Percentiles rank a stretch among this genome's conserved stretches.
Conservation (phyloP, 2,329 filamentous ascomycete genomes). For the Penicillium brasilianum region DNA sequence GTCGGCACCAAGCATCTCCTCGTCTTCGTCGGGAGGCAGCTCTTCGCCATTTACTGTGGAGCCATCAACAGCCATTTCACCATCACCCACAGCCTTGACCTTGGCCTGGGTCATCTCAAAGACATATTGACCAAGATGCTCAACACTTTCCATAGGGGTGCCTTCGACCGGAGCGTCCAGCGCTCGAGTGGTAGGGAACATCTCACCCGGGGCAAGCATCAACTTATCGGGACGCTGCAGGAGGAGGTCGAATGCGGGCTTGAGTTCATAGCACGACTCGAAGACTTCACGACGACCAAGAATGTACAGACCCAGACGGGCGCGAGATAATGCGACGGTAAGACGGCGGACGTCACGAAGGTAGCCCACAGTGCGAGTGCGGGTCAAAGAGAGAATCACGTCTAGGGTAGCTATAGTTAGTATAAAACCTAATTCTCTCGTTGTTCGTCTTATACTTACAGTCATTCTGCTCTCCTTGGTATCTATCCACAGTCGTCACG, state of each 20-base stretch:
- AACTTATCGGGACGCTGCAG: conserved; percentile 80
- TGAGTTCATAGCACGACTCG: conserved; percentile 84
- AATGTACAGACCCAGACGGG: conserved; percentile 88
- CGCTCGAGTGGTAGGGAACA: conserved; percentile 72
- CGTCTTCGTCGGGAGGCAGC: conserved; percentile 41
- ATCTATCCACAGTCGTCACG: conserved; percentile 96
- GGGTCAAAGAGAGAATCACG: conserved; percentile 88
- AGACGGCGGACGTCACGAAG: conserved; percentile 90
- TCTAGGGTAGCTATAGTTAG: conserved; percentile 60
- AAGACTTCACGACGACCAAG: conserved; percentile 88
- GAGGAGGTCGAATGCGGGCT: conserved; percentile 81
- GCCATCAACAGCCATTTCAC: conserved; percentile 45
- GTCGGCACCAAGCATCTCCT: conserved; percentile 41
- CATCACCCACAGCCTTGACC: conserved; percentile 61
- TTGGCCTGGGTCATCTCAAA: conserved; percentile 90
- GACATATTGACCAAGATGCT: conserved; percentile 95
- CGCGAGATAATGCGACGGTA: conserved; percentile 91
- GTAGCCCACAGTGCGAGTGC: conserved; percentile 88
- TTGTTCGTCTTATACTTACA: conserved; percentile 64
- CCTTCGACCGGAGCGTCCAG: conserved; percentile 54
- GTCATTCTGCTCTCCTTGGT: conserved; percentile 98
- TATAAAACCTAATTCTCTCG: neutral
- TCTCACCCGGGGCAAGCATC: conserved; percentile 79
- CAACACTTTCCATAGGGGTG: conserved; percentile 85
- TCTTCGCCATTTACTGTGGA: conserved; percentile 38